Evolutionary conservation across 768 basidiomycete genomes (phyloP), one percentile per base, ranked within the genome.

Genomic region (Coprinopsis cinerea): DNA sequence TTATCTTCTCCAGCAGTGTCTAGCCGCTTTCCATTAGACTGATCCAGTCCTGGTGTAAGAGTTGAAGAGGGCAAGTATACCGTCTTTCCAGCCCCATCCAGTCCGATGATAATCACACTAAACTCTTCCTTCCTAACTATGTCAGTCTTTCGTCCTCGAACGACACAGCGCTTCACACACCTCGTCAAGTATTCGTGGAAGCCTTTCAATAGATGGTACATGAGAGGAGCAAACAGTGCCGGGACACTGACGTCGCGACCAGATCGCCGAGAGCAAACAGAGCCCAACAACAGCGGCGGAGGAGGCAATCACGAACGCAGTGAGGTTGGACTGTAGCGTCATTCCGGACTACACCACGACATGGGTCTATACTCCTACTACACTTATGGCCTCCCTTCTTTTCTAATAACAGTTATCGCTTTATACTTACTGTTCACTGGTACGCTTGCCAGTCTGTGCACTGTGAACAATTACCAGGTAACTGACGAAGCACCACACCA

Each of bases 181-280:
- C 88, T 82, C 23, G 91, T 98, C 26, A 97, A 67, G 67, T 93
- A 83, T 65, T 90, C 85, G 67, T 96, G 87, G 3, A 96, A 72
- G 28, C 94, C 94, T 60, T 89, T 91, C 63, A 97, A 77, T 28
- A 98, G 79, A 66, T 96, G 92, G 67, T 95, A 97, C 94, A 96
- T 95, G 56, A 55, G n/a, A 20, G 55, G 44, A 48, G 58, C 27
- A 46, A 53, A 50, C 36, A 51, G 52, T 18, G 26, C 4, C 7
- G 25, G 26, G 2, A 9, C 17, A 23, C 34, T 6, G 9, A 35
- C 14, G 28, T 34, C 7, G 18, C 42, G 14, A 17, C 4, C 3
- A 32, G 47, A 36, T 22, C 49, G 34, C 43, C 4, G 6, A n/a
- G 44, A n/a, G 20, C 52, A 48, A 53, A 52, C 26, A 47, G 41